These are phyloP conservation scores for Pseudopithomyces chartarum DNA, from an alignment of 2,329 filamentous ascomycete genomes.

Conservation along the genomic window DNA sequence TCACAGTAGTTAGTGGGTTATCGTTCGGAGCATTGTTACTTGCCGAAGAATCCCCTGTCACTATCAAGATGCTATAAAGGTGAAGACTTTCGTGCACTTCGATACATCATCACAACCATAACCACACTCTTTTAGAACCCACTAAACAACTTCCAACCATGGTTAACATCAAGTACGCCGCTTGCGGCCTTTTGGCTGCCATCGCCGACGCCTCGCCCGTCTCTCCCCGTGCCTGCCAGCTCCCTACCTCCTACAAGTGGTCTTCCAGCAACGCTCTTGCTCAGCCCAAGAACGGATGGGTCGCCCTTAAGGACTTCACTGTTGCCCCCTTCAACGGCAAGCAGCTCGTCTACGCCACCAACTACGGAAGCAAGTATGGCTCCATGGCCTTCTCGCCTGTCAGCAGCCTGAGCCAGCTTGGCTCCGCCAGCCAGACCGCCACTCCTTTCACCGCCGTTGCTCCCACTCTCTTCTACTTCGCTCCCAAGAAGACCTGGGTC, in stretches of 20 bases:
- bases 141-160: neutral
- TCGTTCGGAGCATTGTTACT: neutral
- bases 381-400: conserved; percentile 65
- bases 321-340: conserved; percentile 60
- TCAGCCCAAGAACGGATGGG: conserved; percentile 58
- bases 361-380: conserved; percentile 55
- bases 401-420: conserved; percentile 59
- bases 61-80: too few species aligned
- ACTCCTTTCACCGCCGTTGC: conserved; percentile 59
- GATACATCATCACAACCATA: neutral
- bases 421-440: conserved; percentile 56
- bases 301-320: conserved; percentile 68
- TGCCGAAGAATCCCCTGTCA: too few species aligned
- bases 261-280: conserved; percentile 58
- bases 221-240: conserved; percentile 45
- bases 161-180: neutral
- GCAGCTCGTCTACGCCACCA: conserved; percentile 65
- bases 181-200: neutral
- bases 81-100: neutral
- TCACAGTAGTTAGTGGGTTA: neutral
- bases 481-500: conserved; percentile 66
- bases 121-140: too few species aligned
- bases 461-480: conserved; percentile 67
- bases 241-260: conserved; percentile 63
- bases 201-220: neutral